Evolutionary conservation across 108 stramenopile genomes (phyloP).

Genomic region (Nannochloropsis gaditana): DNA sequence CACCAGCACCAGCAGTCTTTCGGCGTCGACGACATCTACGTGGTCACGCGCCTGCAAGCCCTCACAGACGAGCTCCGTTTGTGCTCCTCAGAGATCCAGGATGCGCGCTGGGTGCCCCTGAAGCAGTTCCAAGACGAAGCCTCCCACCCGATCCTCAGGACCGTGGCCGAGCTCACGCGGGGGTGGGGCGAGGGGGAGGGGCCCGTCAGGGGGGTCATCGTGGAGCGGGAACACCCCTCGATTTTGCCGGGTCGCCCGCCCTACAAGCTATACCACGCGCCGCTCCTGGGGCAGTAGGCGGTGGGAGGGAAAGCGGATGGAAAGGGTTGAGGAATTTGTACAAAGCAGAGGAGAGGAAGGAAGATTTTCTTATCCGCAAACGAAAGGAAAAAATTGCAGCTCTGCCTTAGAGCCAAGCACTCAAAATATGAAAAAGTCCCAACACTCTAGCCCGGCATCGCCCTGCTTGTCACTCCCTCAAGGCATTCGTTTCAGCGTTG

Average conservation of each 20-base stretch:
- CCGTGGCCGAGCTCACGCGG: not conserved
- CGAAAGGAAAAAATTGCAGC: too few species aligned
- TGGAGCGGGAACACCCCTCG: not conserved
- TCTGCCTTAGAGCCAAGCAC: too few species aligned
- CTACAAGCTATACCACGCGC: not conserved
- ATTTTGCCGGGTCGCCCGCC: not conserved
- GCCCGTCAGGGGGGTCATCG: not conserved
- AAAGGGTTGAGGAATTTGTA: not conserved
- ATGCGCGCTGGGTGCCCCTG: not conserved
- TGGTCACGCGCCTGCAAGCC: conserved; percentile 29
- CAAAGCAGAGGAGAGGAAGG: not conserved
- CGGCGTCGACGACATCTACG: conserved; percentile 34
- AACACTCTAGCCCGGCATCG: too few species aligned
- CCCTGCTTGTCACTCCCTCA: too few species aligned
- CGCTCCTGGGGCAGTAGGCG: not conserved
- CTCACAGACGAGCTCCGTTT: not conserved
- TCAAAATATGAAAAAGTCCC: too few species aligned
- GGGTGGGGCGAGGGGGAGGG: not conserved
- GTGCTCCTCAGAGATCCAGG: not conserved
- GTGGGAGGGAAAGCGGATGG: not conserved
- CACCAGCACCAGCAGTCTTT: conserved; percentile 36
- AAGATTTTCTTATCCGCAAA: not conserved
- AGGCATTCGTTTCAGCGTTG: too few species aligned
- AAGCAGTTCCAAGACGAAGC: not conserved
- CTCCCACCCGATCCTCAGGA: conserved; percentile 12